Conservation (phyloP, 1,284 basidiomycete species). For the Ceratobasidium sp. region DNA sequence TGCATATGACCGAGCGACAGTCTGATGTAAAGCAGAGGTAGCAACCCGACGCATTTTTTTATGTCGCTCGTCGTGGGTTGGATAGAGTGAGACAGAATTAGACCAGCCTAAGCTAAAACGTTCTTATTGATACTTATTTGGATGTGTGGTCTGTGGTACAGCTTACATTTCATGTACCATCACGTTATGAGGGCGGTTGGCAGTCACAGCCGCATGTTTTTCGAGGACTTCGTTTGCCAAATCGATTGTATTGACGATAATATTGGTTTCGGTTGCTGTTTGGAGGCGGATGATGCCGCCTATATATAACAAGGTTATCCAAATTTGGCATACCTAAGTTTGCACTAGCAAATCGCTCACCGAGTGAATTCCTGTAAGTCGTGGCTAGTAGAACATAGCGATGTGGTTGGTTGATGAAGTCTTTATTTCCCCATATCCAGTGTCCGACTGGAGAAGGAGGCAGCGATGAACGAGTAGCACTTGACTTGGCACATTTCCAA, state of each 20-base stretch:
- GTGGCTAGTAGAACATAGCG: background rate
- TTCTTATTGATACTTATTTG: too few relatives aligned
- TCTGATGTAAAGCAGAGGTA: too few relatives aligned
- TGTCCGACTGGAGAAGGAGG: background rate
- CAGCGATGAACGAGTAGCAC: too few relatives aligned
- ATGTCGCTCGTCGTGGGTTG: too few relatives aligned
- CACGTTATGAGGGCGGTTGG: conserved; percentile 10
- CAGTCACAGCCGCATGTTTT: background rate
- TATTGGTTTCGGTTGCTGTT: background rate
- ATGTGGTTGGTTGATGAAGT: background rate
- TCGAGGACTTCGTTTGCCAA: conserved; percentile 3
- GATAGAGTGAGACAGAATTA: too few relatives aligned
- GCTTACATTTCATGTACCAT: conserved; percentile 16
- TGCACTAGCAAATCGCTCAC: background rate
- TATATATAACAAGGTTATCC: background rate
- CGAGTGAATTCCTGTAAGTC: background rate
- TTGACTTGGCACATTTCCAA: too few relatives aligned
- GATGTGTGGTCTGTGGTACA: too few relatives aligned
- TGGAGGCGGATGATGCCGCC: conserved; percentile 6
- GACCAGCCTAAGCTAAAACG: too few relatives aligned
- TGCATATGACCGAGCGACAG: too few relatives aligned
- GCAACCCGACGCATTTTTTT: too few relatives aligned
- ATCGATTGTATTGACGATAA: conserved; percentile 9
- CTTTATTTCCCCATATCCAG: background rate
- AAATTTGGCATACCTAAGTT: too few relatives aligned